Base-by-base conservation (phyloP, 345 rosid species). In the Carallia brachiata region DNA sequence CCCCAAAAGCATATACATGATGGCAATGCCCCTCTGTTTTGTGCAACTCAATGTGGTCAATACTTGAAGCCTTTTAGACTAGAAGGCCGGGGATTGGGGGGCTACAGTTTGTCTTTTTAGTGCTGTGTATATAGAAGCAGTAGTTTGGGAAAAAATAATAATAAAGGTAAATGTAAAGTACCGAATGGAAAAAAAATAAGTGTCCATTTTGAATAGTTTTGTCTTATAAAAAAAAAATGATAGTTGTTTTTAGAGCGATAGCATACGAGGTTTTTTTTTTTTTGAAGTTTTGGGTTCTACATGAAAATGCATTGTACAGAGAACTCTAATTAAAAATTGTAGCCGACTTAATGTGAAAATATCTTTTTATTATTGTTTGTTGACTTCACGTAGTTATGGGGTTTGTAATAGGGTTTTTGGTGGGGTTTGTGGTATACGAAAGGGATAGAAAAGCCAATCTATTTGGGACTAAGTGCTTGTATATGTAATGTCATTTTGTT, bases 1-100 rank as follows among this genome's bases (percentile, higher is more conserved):
- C 62, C 68, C 74, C 70, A 28, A 27, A 36, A 32, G 34, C 30
- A n/a, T 40, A 71, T 68, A 74, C 75, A 58, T 27, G 57, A 10
- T 69, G 28, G 23, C 28, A 55, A 2, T 9, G 47, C 47, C 10
- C 30, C 5, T 13, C n/a, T n/a, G n/a, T 55, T 28, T 28, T 55
- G 32, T 55, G 23, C 32, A 55, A 55, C 15, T 40, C 47, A 12
- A 44, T 13, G 60, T 27, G 31, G 60, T 9, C 60, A 56, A 56
- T 56, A 13, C 60, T 27, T 27, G 60, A 7, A 56, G 60, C 60
- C 60, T 23, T 56, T 23, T 56, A 27, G 16, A 56, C 32, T 27
- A 56, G 16, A 56, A 56, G 16, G 60, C 31, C 60, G 9, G 31
- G 60, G 6, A 56, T 56, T 56, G 32, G 30, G 60, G 60, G 23